These are phyloP conservation scores for Xylaria sp. DNA, from an alignment of 495 filamentous ascomycete genomes.

Conservation along the genomic window DNA sequence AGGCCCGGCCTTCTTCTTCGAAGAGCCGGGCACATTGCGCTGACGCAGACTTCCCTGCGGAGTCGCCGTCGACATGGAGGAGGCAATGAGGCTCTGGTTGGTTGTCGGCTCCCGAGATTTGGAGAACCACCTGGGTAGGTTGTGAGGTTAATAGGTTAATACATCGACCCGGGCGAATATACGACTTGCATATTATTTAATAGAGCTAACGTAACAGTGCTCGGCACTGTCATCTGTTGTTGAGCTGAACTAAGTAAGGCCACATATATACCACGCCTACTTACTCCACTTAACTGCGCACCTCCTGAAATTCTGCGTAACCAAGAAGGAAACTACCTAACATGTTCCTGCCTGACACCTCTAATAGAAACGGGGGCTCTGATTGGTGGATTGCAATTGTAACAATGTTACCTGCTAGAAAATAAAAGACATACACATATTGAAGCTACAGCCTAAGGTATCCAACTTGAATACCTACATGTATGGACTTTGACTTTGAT, in stretches of 20 bases:
- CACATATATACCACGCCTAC: constrained; percentile 1
- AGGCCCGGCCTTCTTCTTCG: constrained; percentile 52
- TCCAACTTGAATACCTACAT: neutral
- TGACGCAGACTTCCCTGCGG: constrained; percentile 62
- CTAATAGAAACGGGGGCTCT: neutral
- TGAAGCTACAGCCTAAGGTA: neutral
- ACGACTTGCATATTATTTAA: constrained; percentile 15
- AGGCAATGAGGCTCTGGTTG: constrained; percentile 20
- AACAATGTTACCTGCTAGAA: neutral
- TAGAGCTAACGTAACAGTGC: constrained; percentile 2
- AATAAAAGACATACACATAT: neutral
- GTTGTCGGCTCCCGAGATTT: constrained; percentile 18
- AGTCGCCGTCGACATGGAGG: constrained; percentile 44
- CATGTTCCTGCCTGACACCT: too few relatives aligned
- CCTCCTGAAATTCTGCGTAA: constrained; percentile 5
- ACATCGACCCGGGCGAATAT: constrained; percentile 8
- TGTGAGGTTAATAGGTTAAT: constrained; percentile 17
- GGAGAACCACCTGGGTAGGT: constrained; percentile 4
- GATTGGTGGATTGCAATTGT: neutral
- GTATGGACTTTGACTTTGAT: too few relatives aligned
- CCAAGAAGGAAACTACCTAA: constrained; percentile 6
- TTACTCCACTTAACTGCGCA: constrained; percentile 5
- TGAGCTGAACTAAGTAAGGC: constrained; percentile 10
- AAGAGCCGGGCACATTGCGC: constrained; percentile 53
- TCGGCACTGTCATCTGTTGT: neutral